Evolutionary conservation across 306 rosid species (phyloP).

Genomic region (Astragalus glycyphyllos): DNA sequence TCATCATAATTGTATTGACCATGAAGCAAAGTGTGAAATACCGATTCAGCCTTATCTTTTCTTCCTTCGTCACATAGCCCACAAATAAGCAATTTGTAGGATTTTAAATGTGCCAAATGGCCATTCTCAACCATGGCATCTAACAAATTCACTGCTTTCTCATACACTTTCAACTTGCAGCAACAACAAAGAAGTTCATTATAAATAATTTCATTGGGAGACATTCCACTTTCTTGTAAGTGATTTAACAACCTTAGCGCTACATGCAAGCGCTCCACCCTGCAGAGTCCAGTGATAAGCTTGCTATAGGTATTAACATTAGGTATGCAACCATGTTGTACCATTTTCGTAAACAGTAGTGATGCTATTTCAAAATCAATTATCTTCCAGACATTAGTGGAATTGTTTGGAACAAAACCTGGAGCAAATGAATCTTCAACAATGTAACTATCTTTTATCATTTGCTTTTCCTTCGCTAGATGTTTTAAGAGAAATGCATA

Average conservation of each 20-base stretch:
- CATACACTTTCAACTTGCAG: constrained; percentile 58
- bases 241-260: constrained; percentile 55
- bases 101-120: constrained; percentile 61
- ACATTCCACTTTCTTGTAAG: constrained; percentile 55
- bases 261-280: constrained; percentile 51
- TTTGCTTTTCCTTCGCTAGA: constrained; percentile 46
- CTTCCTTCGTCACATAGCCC: constrained; percentile 63
- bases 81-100: constrained; percentile 64
- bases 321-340: constrained; percentile 63
- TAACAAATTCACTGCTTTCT: constrained; percentile 51
- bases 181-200: constrained; percentile 64
- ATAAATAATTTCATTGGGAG: constrained; percentile 54
- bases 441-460: constrained; percentile 7
- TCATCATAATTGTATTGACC: constrained; percentile 72
- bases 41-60: constrained; percentile 54
- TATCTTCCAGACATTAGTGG: constrained; percentile 55
- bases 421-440: constrained; percentile 41
- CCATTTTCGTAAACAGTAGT: constrained; percentile 64
- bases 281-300: constrained; percentile 71
- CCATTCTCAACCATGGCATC: constrained; percentile 61
- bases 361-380: constrained; percentile 55
- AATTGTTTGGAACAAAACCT: constrained; percentile 41
- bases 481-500: constrained; percentile 64
- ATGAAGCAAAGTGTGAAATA: constrained; percentile 53
- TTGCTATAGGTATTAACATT: constrained; percentile 56